Percentiles rank a stretch among this genome's conserved stretches.
Conservation (phyloP, 257 asterid species). For the Solanum commersonii region DNA sequence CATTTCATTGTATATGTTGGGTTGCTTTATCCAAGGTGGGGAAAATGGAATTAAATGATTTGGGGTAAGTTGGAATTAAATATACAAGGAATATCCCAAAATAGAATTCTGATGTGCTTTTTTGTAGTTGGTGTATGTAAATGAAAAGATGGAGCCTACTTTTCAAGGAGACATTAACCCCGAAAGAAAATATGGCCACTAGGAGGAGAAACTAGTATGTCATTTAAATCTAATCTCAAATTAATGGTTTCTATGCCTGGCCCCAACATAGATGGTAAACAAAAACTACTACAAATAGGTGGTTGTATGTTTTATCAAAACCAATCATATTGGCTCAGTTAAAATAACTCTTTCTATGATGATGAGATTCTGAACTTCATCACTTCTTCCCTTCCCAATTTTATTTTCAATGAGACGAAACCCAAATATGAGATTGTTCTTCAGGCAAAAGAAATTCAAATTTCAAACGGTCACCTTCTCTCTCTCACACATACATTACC, state of each 20-base stretch:
- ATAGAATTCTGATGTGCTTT: background rate
- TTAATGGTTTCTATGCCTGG: background rate
- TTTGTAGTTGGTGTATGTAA: background rate
- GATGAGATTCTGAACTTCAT: background rate
- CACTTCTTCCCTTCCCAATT: background rate
- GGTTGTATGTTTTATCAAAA: background rate
- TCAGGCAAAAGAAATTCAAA: background rate
- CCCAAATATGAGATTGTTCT: background rate
- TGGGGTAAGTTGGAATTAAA: background rate
- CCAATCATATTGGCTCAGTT: background rate
- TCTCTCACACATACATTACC: background rate
- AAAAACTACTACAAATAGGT: background rate
- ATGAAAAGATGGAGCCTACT: background rate
- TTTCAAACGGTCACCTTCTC: background rate
- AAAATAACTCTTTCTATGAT: background rate
- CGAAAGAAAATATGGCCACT: background rate
- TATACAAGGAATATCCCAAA: background rate
- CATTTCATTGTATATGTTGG: background rate
- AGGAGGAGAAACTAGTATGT: background rate
- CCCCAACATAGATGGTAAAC: background rate
- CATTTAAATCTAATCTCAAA: background rate
- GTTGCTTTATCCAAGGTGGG: background rate
- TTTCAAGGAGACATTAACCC: background rate
- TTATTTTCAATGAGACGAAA: background rate
- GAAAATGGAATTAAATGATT: background rate